phyloP scores from a whole-genome alignment of 495 filamentous ascomycete genomes.

The Chaetomidium leptoderma region DNA sequence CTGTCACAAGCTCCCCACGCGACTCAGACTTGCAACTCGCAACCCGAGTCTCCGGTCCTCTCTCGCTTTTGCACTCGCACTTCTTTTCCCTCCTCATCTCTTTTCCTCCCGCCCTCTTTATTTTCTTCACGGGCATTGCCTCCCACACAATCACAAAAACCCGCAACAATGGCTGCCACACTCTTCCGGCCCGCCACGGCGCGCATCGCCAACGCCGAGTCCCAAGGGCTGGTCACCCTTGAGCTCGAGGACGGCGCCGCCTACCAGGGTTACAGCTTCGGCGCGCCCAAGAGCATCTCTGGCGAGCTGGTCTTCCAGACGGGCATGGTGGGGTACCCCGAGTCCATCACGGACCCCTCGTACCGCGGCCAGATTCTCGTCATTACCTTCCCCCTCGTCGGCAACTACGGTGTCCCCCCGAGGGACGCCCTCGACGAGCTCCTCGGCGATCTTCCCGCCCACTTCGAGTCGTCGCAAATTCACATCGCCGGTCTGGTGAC shows the following conservation, averaged over 20 bases:
- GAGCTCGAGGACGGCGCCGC: conserved; percentile 85
- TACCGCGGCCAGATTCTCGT: conserved; percentile 98
- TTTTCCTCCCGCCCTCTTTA: neutral
- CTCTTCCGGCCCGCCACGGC: conserved; percentile 55
- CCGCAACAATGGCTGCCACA: conserved; percentile 41
- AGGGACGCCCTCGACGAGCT: conserved; percentile 75
- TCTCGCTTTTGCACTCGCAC: neutral
- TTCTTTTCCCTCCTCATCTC: conserved; percentile 5
- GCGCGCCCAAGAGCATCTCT: conserved; percentile 82
- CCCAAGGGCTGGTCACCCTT: conserved; percentile 64
- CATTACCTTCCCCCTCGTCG: conserved; percentile 96
- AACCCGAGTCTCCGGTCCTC: neutral
- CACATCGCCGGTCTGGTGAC: conserved; percentile 88
- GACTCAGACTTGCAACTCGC: neutral
- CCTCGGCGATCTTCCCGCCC: conserved; percentile 74
- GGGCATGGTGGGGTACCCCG: conserved; percentile 97
- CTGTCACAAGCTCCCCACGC: neutral
- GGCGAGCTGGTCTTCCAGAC: conserved; percentile 99
- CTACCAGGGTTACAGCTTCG: conserved; percentile 93
- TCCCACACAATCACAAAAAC: neutral
- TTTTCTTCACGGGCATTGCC: conserved; percentile 1
- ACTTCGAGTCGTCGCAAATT: conserved; percentile 89
- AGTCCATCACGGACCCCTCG: conserved; percentile 96
- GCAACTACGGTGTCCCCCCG: conserved; percentile 95
- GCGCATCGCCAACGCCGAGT: conserved; percentile 41